phyloP scores from a whole-genome alignment of 352 stramenopile genomes.

The Phytopythium montanum region DNA sequence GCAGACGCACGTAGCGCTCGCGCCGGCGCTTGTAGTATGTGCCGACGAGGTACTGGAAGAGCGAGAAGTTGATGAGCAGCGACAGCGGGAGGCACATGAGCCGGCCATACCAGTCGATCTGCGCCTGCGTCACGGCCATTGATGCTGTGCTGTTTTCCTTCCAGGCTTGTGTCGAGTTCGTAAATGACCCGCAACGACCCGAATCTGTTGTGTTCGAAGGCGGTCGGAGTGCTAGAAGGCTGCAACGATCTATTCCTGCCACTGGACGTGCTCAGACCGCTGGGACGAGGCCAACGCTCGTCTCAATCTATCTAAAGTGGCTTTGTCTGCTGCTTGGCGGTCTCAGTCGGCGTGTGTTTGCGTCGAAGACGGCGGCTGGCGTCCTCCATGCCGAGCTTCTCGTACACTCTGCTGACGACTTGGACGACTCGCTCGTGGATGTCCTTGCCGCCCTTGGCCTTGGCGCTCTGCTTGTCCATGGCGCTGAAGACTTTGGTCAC shows the following conservation, averaged over 20 bases:
- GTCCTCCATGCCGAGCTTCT: not conserved
- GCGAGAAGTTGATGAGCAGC: constrained; percentile 13
- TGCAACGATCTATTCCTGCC: not conserved
- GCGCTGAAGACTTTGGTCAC: constrained; percentile 4
- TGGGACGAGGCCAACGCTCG: not conserved
- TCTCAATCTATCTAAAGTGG: no score
- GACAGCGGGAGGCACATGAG: constrained; percentile 8
- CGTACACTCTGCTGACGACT: not conserved
- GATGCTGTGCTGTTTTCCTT: no score
- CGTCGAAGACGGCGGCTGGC: not conserved
- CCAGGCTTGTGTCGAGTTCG: no score
- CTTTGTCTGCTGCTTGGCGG: not conserved
- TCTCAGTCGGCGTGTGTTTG: not conserved
- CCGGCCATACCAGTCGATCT: constrained; percentile 9
- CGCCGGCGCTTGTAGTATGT: no score
- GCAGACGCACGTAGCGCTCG: no score
- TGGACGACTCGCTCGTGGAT: not conserved
- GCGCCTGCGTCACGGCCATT: constrained; percentile 3
- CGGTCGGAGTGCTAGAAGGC: no score
- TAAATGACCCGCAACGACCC: no score
- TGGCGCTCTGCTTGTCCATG: not conserved
- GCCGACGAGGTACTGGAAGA: constrained; percentile 13
- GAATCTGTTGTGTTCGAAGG: no score
- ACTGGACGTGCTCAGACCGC: not conserved
- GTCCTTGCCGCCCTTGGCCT: not conserved